Conservation (phyloP, 176 grass and related monocot genomes). For the Puccinellia tenuiflora region DNA sequence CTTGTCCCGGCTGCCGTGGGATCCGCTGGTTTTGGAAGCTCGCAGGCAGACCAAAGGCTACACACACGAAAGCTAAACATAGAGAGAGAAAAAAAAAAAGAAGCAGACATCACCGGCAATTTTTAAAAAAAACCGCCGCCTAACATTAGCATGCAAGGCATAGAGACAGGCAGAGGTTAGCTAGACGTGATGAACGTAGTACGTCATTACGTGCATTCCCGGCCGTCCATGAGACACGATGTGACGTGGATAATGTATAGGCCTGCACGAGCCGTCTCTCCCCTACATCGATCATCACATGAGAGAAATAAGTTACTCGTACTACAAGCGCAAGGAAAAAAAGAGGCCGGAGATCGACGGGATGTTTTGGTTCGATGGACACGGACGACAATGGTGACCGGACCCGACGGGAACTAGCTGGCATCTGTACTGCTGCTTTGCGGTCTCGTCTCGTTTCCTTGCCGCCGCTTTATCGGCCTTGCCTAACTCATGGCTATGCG, state of each 20-base stretch:
- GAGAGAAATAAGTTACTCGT: not conserved
- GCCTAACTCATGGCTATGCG: not conserved
- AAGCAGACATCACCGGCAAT: not conserved
- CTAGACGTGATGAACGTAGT: not conserved
- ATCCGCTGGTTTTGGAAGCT: not conserved
- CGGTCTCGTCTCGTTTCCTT: not conserved
- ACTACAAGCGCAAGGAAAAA: not conserved
- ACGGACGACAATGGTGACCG: not conserved
- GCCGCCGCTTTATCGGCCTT: not conserved
- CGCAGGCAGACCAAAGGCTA: not conserved
- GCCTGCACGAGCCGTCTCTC: constrained; percentile 11
- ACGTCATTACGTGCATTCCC: not conserved
- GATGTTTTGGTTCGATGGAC: not conserved
- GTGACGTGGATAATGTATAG: constrained; percentile 4
- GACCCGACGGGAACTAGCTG: constrained; percentile 4
- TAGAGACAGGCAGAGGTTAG: not conserved
- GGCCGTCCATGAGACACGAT: not conserved
- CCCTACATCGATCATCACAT: not conserved
- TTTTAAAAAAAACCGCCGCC: no score
- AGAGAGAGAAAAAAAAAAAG: not conserved
- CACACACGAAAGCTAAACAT: not conserved
- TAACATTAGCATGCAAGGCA: no score
- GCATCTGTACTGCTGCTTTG: not conserved
- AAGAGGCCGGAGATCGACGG: not conserved
- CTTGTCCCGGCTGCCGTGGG: not conserved